Base-by-base conservation (phyloP, 306 rosid species). In the Cucurbita maxima region DNA sequence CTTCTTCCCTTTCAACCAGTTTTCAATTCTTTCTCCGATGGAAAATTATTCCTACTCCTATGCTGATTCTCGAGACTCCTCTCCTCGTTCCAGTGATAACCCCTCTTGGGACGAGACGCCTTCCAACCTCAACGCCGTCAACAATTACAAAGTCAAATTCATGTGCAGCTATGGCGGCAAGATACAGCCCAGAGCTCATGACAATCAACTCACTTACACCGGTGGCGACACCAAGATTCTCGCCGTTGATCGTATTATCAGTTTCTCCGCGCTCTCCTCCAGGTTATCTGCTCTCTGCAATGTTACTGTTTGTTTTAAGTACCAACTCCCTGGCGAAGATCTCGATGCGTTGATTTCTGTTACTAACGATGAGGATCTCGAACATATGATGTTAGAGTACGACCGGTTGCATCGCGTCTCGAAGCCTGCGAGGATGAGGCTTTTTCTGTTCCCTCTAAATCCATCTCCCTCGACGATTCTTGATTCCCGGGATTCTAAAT, bases 211-310 rank as follows among this genome's bases (percentile, higher is more conserved):
- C 72, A 73, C 90, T 7, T 93, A 93, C 79, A 75, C 91, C 76
- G 93, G 86, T 69, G 98, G 98, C 19, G 97, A 93, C 61, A 90
- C 97, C 73, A 93, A 93, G 75, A 90, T 93, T 83, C 82, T 93
- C 66, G 8, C 92, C 75, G 90, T 90, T 34, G 97, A 93, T 57
- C 96, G 98, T 72, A 58, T 18, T 74, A 54, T 86, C 79, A 83
- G 75, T 36, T 82, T 90, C 84, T 48, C 88, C 11, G 68, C 81
- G 34, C 41, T 93, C 73, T 55, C 81, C 7, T 37, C 82, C 36
- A 90, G 84, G 79, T 91, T 93, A 30, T 81, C 87, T 3, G 78
- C 93, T 25, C 81, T 93, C 40, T 75, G 82, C 63, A 79, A 76
- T 60, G 77, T 75, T 6, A 71, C 47, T 18, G 58, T 86, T 72